Conservation (phyloP, 2,329 filamentous ascomycete genomes). For the Ramichloridium luteum region DNA sequence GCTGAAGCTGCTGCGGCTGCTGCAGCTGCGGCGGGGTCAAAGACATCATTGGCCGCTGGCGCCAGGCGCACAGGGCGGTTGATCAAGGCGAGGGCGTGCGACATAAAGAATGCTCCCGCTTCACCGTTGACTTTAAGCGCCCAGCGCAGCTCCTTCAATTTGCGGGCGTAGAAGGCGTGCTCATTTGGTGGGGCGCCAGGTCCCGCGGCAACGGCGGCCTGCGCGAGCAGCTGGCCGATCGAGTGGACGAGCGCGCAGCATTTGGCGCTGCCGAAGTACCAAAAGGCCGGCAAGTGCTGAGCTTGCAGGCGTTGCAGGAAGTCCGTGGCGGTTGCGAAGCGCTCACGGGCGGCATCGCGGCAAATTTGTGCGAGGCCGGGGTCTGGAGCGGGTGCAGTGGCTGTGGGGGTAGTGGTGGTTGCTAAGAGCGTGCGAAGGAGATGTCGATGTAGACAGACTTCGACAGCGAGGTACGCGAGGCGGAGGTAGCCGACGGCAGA, state of each 20-base stretch:
- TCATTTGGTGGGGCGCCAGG: too few species aligned
- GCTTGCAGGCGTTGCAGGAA: slow-evolving; percentile 34
- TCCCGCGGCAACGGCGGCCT: slow-evolving; percentile 21
- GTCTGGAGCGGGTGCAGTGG: slow-evolving; percentile 12
- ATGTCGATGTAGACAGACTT: slow-evolving; percentile 34
- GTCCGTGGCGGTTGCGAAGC: slow-evolving; percentile 33
- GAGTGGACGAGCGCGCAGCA: slow-evolving; percentile 32
- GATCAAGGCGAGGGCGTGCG: slow-evolving; percentile 23
- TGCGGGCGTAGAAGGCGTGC: slow-evolving; percentile 24
- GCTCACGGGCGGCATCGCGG: slow-evolving; percentile 31
- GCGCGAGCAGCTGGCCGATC: slow-evolving; percentile 30
- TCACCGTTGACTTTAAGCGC: slow-evolving; percentile 31
- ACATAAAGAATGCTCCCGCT: slow-evolving; percentile 32
- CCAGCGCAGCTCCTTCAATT: slow-evolving; percentile 32
- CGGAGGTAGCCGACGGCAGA: slow-evolving; percentile 31
- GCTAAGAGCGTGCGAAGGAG: slow-evolving; percentile 27
- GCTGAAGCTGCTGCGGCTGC: background rate
- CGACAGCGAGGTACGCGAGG: slow-evolving; percentile 35
- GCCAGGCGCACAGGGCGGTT: slow-evolving; percentile 8
- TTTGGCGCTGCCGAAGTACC: slow-evolving; percentile 35
- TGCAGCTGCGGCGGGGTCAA: background rate
- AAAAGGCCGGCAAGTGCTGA: slow-evolving; percentile 36
- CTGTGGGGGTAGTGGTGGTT: slow-evolving; percentile 11
- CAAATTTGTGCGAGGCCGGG: slow-evolving; percentile 27
- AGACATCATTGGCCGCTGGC: background rate